Evolutionary conservation across 257 asterid genomes (phyloP), one percentile per base, ranked within the genome.

Genomic region (Petunia axillaris): DNA sequence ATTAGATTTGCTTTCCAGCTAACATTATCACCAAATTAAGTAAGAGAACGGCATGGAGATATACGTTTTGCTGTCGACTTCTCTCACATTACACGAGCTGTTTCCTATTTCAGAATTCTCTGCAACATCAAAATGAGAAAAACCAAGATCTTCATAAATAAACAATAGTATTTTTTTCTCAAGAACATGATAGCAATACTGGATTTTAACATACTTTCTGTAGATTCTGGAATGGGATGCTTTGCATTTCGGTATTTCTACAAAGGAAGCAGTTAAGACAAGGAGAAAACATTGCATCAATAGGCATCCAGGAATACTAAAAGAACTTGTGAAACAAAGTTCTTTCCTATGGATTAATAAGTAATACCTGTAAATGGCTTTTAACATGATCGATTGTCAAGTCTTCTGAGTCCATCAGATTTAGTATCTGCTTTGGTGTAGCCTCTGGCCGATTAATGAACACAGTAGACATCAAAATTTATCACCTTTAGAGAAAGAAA

Each of bases 361-460:
- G 35, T 36, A 55, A 50, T 75, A 94, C 98, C 97, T 95, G 99
- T 82, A 95, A 84, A 89, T 95, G 99, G 88, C 98, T 93, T 85
- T 95, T 95, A 78, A 95, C 94, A 86, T 95, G 99, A 84, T 91
- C 90, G 78, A 95, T 93, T 53, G 98, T 93, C 60, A 95, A 89
- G 40, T 98, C 92, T 64, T 92, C 97, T 55, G 91, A 80, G 25
- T 89, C 94, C 99, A 95, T 95, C 85, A 95, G 81, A 89, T 83
- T 95, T 7, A 95, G 90, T 80, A 95, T 90, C 25, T 93, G 94
- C 88, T 95, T 95, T 7, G 99, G 99, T 44, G 99, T 95, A 63
- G 99, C 98, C 89, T 90, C 99, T 95, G 81, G 64, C 36, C 57
- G 80, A 83, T 4, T 52, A 81, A 73, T 40, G 37, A n/a, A 55